Conservation (phyloP, 2,329 filamentous ascomycete genomes). For the Ascochyta koolunga region DNA sequence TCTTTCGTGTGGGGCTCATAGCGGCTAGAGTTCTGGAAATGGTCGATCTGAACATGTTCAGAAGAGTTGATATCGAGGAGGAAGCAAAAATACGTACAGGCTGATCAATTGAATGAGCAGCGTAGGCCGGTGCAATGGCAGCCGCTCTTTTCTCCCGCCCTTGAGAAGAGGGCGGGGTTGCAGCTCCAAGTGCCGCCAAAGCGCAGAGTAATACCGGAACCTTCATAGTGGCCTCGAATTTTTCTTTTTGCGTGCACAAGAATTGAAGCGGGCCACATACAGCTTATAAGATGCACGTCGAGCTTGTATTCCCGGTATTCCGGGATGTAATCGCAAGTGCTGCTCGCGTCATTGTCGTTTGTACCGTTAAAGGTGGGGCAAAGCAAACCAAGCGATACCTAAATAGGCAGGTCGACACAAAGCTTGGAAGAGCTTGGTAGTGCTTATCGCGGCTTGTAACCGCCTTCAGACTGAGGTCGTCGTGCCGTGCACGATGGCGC, state of each 20-base stretch:
- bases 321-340: conserved; percentile 1
- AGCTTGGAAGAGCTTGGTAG: conserved; percentile 23
- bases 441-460: conserved; percentile 23
- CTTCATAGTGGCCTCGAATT: conserved; percentile 14
- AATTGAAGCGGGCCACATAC: neutral
- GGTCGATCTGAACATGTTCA: conserved; percentile 48
- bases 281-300: conserved; percentile 1
- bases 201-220: conserved; percentile 6
- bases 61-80: neutral
- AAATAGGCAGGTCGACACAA: conserved; percentile 20
- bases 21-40: conserved; percentile 51
- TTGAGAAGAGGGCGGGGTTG: conserved; percentile 3
- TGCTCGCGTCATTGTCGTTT: conserved; percentile 14
- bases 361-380: conserved; percentile 11
- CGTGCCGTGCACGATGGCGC: too few relatives aligned
- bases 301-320: neutral
- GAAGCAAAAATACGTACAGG: conserved; percentile 20
- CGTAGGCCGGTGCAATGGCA: conserved; percentile 22
- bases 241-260: neutral
- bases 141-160: conserved; percentile 20
- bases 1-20: conserved; percentile 53
- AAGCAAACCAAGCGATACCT: conserved; percentile 12
- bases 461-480: neutral
- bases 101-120: conserved; percentile 33
- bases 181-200: conserved; percentile 11